A percentile compares a stretch with the other conserved stretches of the same genome.
Conservation (phyloP, 257 asterid genomes). For the Solanum tarijense region DNA sequence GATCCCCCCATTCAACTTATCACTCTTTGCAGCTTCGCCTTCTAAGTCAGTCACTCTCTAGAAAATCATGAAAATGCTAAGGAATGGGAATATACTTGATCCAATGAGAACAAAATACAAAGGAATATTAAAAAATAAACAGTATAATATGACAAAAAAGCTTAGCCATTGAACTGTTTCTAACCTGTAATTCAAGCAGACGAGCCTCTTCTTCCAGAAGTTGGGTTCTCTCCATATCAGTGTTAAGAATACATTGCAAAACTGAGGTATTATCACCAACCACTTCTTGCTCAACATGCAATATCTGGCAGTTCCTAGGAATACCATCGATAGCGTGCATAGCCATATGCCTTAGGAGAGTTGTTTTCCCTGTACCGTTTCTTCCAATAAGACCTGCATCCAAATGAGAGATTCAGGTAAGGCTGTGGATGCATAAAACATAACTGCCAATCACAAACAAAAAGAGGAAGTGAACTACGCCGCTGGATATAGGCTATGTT, state of each 20-base stretch:
- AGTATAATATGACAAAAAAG: not conserved
- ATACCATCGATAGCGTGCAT: constrained; percentile 96
- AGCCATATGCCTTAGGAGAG: constrained; percentile 95
- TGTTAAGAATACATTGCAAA: constrained; percentile 80
- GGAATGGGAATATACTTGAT: not conserved
- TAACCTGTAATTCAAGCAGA: constrained; percentile 74
- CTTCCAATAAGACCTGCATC: constrained; percentile 91
- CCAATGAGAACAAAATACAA: constrained; percentile 4
- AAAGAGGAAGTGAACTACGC: not conserved
- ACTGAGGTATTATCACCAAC: constrained; percentile 76
- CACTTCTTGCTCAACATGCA: constrained; percentile 98
- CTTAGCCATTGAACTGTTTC: constrained; percentile 9
- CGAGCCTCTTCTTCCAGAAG: constrained; percentile 83
- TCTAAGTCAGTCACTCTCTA: constrained; percentile 55
- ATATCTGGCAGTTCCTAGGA: constrained; percentile 91
- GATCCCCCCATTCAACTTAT: constrained; percentile 25
- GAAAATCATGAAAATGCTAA: constrained; percentile 2
- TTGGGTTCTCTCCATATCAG: constrained; percentile 77
- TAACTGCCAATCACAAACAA: not conserved
- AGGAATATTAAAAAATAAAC: constrained; percentile 3
- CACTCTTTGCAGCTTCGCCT: constrained; percentile 43
- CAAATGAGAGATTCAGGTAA: not conserved
- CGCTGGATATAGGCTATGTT: not conserved
- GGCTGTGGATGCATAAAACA: not conserved
- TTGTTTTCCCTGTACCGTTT: constrained; percentile 98